phyloP scores from a whole-genome alignment of 1,139 yeast species.

The Yamadazyma trypodendri region DNA sequence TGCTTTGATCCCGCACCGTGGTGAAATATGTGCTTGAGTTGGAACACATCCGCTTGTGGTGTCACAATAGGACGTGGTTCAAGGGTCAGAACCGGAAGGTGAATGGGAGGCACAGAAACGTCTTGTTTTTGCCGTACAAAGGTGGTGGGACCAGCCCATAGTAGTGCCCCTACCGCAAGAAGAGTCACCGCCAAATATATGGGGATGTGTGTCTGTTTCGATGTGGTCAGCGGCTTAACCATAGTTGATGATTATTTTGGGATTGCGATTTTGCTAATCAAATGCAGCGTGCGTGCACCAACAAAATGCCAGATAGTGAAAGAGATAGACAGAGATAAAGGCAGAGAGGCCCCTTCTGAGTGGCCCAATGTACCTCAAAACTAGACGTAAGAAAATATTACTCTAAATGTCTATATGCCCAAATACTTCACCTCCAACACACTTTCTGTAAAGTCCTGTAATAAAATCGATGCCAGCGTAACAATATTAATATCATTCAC shows the following conservation, averaged over 20 bases:
- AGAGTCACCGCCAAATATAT: too few relatives aligned
- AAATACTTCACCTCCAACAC: neutral
- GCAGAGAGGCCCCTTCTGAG: too few relatives aligned
- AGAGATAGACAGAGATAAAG: too few relatives aligned
- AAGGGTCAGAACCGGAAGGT: neutral
- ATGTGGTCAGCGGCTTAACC: too few relatives aligned
- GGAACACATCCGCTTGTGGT: constrained; percentile 18
- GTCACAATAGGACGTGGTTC: neutral
- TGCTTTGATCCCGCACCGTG: constrained; percentile 44
- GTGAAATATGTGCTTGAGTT: constrained; percentile 50
- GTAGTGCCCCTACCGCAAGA: neutral
- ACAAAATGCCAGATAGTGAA: too few relatives aligned
- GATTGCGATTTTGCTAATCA: neutral
- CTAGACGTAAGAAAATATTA: too few relatives aligned
- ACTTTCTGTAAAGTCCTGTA: neutral
- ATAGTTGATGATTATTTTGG: neutral
- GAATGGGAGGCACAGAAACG: neutral
- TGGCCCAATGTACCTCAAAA: too few relatives aligned
- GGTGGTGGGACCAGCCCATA: neutral
- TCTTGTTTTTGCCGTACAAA: neutral
- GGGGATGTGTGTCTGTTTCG: too few relatives aligned
- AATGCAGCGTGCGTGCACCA: constrained; percentile 1
- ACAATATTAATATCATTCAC: constrained; percentile 30
- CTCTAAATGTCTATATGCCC: too few relatives aligned
- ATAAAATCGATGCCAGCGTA: constrained; percentile 9